Evolutionary conservation across 176 grass and related monocot species (phyloP), one percentile per base, ranked within the genome.

Genomic region (Triticum urartu): DNA sequence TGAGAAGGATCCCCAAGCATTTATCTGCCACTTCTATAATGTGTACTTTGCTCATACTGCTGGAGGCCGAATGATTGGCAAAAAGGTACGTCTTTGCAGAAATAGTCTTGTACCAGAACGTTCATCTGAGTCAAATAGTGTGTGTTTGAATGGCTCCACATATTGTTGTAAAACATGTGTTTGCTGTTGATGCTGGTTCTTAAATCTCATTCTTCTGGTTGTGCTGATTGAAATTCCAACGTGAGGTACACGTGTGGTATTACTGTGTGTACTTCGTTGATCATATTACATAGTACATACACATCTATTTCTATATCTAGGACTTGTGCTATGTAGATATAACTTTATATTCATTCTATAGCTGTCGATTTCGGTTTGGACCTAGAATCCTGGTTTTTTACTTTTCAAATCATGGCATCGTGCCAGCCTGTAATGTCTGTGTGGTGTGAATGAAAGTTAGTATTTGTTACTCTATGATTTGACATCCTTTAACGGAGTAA

Each of bases 1-100:
- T 18, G 87, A 96, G 75, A 94, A 90, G 54, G 89, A 99, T 24
- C 90, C 97, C 35, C 94, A 92, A 89, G 94, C 97, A 66, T 99
- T 99, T 79, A 96, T 99, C 56, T 96, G 97, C 50, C 97, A 99
- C 78, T 99, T 96, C 80, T 99, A 99, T 54, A 99, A 96, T 30
- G 77, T 92, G 20, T 99, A 99, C 88, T 99, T 99, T 81, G 97
- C 97, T 40, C 97, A 99, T 74, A 90, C 86, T 69, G 94, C 97
- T 87, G 97, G 97, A 85, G 97, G 97, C 24, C 84, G 92, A 89
- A 96, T 99, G 87, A 99, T 99, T 45, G 97, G 97, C 28, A 95
- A 92, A 91, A 96, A 93, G 97, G 97, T 96, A 64, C 2, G 4
- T 20, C 42, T 52, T 80, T 45, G 64, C 38, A 45, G 61, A 28